Conservation (phyloP, 1,284 basidiomycete species). For the Agaricales sp. region DNA sequence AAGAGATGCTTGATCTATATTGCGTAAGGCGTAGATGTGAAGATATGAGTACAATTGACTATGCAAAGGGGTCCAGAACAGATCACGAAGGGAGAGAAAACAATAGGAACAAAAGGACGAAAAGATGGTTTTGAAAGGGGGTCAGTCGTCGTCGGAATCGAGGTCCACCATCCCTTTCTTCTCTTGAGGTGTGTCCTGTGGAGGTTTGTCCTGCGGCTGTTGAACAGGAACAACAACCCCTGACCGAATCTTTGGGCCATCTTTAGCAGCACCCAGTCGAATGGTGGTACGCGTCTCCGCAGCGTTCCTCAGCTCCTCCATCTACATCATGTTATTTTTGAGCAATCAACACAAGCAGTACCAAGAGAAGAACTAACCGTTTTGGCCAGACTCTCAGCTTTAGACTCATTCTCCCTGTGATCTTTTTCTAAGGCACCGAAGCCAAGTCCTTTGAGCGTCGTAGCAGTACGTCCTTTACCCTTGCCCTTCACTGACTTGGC, state of each 20-base stretch:
- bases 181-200: not conserved
- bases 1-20: too few species aligned
- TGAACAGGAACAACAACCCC: constrained; percentile 28
- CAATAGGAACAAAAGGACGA: too few species aligned
- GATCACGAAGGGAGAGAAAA: too few species aligned
- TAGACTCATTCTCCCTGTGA: constrained; percentile 31
- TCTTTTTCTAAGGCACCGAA: constrained; percentile 62
- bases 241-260: constrained; percentile 39
- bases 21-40: too few species aligned
- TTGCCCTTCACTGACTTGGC: constrained; percentile 14
- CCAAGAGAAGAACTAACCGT: constrained; percentile 32
- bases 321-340: constrained; percentile 28
- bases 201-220: too few species aligned
- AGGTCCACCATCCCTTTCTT: constrained; percentile 9
- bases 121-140: too few species aligned
- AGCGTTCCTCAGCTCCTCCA: constrained; percentile 37
- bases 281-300: constrained; percentile 36
- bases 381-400: constrained; percentile 32
- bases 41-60: too few species aligned
- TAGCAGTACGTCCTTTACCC: constrained; percentile 15
- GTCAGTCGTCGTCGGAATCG: constrained; percentile 3
- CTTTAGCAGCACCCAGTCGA: constrained; percentile 42
- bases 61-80: too few species aligned
- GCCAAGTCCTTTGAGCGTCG: constrained; percentile 55
- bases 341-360: constrained; percentile 3